Base-by-base conservation (phyloP, 371 early-diverging fungal genomes). In the Mortierella sp. region DNA sequence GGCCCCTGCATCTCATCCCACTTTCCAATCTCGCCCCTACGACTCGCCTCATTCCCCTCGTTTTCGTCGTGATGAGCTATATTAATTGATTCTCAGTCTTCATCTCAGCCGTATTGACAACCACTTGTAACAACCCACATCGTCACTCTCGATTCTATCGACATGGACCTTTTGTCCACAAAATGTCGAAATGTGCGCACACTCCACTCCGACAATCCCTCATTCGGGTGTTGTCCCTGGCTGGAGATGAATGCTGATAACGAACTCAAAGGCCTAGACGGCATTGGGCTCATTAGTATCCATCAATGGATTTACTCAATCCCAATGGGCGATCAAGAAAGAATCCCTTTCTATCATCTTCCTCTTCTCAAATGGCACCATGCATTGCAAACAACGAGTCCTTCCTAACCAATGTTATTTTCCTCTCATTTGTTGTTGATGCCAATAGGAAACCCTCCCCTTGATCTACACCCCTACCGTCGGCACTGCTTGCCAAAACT, bases 401-500 rank as follows among this genome's bases (percentile, higher is more conserved):
- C 63, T 2, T 39, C 39, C 45, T 66, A 43, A 31, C 43, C 66
- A 53, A 68, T 47, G 34, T 19, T 26, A n/a, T 44, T 5, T 41
- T 41, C n/a, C 24, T 52, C 29, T 22, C 39, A 48, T 45, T 24
- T 39, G 29, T 37, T 53, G 22, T 70, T 31, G 14, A 40, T 58
- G 68, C 41, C 13, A 68, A 39, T 85, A 92, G 91, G 94, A 94
- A 87, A 88, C 93, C 24, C 89, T 94, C 11, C 95, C 94, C 10
- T 83, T 95, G 68, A 95, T 97, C 75, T 97, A 97, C 87, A 97
- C 97, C 16, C 98, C 97, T 41, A 95, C 96, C 22, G 96, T 97
- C 29, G 97, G 97, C 66, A 89, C 94, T 70, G 98, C 96, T 7
- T 97, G 98, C 85, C 89, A 91, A 71, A 90, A 95, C 72, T 97